Evolutionary conservation across 2,329 filamentous ascomycete genomes (phyloP).

Genomic region (Nemania diffusa): DNA sequence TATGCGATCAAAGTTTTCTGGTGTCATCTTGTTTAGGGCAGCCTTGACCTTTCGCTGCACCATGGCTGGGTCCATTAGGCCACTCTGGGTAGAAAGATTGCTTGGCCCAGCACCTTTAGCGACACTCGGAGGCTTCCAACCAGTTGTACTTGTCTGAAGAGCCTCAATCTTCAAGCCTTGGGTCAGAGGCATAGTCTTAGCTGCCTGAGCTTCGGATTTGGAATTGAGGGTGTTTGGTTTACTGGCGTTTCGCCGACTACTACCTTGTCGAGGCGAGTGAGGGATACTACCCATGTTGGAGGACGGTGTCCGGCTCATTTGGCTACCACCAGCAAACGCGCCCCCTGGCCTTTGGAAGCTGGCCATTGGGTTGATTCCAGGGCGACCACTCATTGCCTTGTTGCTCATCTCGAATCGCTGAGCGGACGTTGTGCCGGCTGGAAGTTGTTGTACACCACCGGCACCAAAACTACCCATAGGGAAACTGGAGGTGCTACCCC

Average conservation of each 20-base stretch:
- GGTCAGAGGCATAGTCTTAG: slow-evolving; percentile 92
- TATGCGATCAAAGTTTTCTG: slow-evolving; percentile 88
- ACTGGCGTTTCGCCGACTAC: slow-evolving; percentile 73
- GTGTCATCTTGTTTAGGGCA: slow-evolving; percentile 99
- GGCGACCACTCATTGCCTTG: slow-evolving; percentile 59
- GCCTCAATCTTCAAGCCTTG: slow-evolving; percentile 83
- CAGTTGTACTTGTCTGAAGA: slow-evolving; percentile 75
- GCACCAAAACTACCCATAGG: slow-evolving; percentile 77
- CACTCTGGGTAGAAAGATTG: slow-evolving; percentile 56
- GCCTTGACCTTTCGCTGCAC: slow-evolving; percentile 99
- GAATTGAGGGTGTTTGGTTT: slow-evolving; percentile 66
- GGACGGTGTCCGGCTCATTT: slow-evolving; percentile 74
- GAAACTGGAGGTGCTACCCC: slow-evolving; percentile 63
- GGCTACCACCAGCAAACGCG: slow-evolving; percentile 69
- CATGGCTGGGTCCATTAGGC: slow-evolving; percentile 85
- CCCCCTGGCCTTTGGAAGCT: slow-evolving; percentile 70
- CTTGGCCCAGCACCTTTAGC: slow-evolving; percentile 56
- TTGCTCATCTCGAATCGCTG: slow-evolving; percentile 77
- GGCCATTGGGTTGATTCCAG: slow-evolving; percentile 63
- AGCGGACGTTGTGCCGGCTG: slow-evolving; percentile 79
- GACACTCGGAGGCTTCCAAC: slow-evolving; percentile 90
- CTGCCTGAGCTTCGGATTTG: slow-evolving; percentile 73
- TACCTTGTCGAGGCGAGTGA: slow-evolving; percentile 75
- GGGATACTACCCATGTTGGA: slow-evolving; percentile 68
- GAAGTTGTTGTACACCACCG: slow-evolving; percentile 59